A percentile compares a stretch with the other conserved stretches of the same genome.
Evolutionary conservation across 306 rosid genomes (phyloP).

Genomic region (Albizia julibrissin): DNA sequence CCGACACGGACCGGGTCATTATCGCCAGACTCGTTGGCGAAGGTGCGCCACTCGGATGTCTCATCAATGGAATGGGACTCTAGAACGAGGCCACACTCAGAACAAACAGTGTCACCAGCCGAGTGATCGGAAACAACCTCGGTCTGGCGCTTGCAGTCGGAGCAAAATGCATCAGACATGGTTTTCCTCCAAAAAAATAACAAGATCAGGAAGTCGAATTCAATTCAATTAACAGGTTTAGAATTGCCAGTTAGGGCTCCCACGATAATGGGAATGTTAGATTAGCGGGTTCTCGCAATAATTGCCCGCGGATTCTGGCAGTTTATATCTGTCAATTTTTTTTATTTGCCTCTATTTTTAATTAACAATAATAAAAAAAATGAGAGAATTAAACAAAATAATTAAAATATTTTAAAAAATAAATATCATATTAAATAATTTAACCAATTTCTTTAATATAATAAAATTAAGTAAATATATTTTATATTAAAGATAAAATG

Average conservation of each 20-base stretch:
- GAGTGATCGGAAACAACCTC: constrained; percentile 97
- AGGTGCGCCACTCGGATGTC: constrained; percentile 92
- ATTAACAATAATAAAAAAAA: too few species aligned
- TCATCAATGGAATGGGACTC: constrained; percentile 97
- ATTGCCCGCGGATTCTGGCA: background rate
- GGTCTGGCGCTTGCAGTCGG: constrained; percentile 91
- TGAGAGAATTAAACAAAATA: too few species aligned
- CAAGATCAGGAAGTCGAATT: background rate
- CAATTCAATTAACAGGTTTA: background rate
- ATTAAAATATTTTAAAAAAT: too few species aligned
- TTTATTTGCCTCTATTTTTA: too few species aligned
- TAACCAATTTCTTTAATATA: too few species aligned
- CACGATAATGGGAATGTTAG: background rate
- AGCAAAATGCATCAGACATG: constrained; percentile 90
- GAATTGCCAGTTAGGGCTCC: background rate
- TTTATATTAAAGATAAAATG: too few species aligned
- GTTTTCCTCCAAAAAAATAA: background rate
- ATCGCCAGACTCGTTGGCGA: constrained; percentile 93
- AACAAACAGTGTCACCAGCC: constrained; percentile 90
- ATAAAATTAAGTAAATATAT: too few species aligned
- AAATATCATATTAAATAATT: too few species aligned
- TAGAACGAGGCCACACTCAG: constrained; percentile 90
- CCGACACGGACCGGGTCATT: constrained; percentile 92
- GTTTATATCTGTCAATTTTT: too few species aligned
- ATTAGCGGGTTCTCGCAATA: background rate